These are phyloP conservation scores for Eucalyptus sp. DNA, from an alignment of 345 rosid species.

Conservation along the genomic window DNA sequence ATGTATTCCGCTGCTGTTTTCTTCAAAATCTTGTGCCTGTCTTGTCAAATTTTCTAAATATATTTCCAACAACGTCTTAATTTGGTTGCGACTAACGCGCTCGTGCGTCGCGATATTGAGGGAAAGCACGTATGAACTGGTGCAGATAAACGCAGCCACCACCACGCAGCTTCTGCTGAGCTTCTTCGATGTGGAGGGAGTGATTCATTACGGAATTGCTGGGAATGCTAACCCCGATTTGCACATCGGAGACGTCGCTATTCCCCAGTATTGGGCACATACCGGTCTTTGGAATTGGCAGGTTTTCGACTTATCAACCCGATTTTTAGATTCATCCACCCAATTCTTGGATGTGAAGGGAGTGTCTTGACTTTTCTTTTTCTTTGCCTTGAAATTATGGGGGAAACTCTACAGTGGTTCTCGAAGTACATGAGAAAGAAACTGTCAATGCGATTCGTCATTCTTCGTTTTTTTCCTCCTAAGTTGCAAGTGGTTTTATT, in stretches of 20 bases:
- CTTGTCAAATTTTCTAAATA: not conserved
- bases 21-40: not conserved
- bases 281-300: not conserved
- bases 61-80: not conserved
- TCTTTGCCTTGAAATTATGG: not conserved
- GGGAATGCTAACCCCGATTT: slow-evolving; percentile 7
- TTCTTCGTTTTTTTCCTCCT: not conserved
- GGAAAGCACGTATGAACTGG: not conserved
- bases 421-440: not conserved
- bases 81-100: not conserved
- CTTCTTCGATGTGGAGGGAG: slow-evolving; percentile 1
- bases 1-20: not conserved
- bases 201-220: slow-evolving; percentile 13
- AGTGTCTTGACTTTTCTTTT: not conserved
- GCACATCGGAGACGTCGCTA: not conserved
- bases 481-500: not conserved
- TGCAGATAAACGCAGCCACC: slow-evolving; percentile 10
- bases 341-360: not conserved
- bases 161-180: slow-evolving; percentile 4
- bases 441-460: not conserved
- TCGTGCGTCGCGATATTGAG: not conserved
- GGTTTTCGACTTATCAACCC: not conserved
- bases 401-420: not conserved
- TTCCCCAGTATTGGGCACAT: not conserved
- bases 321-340: not conserved